Conservation (phyloP, 2,329 filamentous ascomycete species). For the Didymellaceae sp. region DNA sequence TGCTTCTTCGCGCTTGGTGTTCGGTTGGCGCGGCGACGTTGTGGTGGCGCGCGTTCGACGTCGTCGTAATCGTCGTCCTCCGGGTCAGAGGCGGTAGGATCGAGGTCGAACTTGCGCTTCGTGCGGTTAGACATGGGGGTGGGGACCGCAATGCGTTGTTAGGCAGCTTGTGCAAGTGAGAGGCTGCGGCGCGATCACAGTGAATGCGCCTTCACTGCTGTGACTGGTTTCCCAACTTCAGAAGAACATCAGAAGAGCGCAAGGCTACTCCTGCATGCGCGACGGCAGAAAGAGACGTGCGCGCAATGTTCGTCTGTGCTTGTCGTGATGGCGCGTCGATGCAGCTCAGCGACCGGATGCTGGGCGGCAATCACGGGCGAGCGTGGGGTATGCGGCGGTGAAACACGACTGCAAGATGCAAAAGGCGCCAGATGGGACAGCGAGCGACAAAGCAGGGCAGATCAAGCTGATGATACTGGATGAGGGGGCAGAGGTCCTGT, state of each 20-base stretch:
- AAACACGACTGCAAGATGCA: constrained; percentile 19
- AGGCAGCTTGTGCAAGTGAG: constrained; percentile 29
- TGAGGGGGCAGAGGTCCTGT: constrained; percentile 20
- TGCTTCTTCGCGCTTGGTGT: constrained; percentile 39
- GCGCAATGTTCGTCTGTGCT: constrained; percentile 29
- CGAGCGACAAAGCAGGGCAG: constrained; percentile 16
- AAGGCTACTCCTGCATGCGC: constrained; percentile 28
- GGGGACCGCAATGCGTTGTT: constrained; percentile 30
- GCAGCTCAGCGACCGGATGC: constrained; percentile 23
- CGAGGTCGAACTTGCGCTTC: constrained; percentile 51
- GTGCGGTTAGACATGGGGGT: constrained; percentile 46
- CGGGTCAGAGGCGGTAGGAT: constrained; percentile 49
- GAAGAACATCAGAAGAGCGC: constrained; percentile 35
- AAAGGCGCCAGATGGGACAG: constrained; percentile 19
- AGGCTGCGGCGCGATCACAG: constrained; percentile 10
- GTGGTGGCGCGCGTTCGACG: constrained; percentile 37
- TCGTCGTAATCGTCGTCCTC: constrained; percentile 49
- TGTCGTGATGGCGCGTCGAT: constrained; percentile 31
- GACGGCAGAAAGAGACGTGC: constrained; percentile 21
- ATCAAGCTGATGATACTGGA: constrained; percentile 25
- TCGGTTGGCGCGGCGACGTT: constrained; percentile 36
- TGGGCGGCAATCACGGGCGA: constrained; percentile 20
- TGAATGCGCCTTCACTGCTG: constrained; percentile 35
- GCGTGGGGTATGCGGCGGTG: constrained; percentile 1
- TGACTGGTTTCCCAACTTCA: constrained; percentile 18